Conservation (phyloP, 306 rosid species). For the Rosa chinensis region DNA sequence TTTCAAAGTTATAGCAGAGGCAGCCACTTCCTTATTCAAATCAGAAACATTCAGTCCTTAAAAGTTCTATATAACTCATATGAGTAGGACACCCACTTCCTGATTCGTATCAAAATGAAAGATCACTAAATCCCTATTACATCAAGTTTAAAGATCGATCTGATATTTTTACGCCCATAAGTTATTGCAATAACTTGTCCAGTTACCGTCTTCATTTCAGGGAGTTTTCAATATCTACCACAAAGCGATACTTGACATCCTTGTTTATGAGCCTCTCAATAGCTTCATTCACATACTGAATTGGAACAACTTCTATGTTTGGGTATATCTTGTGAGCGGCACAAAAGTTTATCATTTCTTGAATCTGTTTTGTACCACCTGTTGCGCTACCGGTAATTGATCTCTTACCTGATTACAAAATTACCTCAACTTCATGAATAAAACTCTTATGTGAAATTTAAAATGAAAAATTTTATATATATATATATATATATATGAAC, state of each 20-base stretch:
- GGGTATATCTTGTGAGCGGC: constrained; percentile 60
- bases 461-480: too few species aligned
- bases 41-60: not conserved
- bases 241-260: constrained; percentile 79
- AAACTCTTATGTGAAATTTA: not conserved
- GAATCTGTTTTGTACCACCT: constrained; percentile 70
- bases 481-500: too few species aligned
- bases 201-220: constrained; percentile 33
- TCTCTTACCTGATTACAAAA: constrained; percentile 44
- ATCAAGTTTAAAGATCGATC: not conserved
- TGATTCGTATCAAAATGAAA: not conserved
- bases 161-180: not conserved
- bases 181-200: not conserved
- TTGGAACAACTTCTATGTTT: constrained; percentile 70
- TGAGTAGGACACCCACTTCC: not conserved
- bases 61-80: not conserved
- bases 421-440: not conserved
- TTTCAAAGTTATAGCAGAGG: too few species aligned
- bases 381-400: constrained; percentile 55
- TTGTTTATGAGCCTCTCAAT: constrained; percentile 63
- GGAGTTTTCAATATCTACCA: constrained; percentile 70
- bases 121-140: not conserved
- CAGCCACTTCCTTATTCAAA: too few species aligned
- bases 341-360: constrained; percentile 78
- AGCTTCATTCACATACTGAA: constrained; percentile 75